Base-by-base conservation (phyloP, 2,329 filamentous ascomycete genomes). In the Cryphonectria radicalis region DNA sequence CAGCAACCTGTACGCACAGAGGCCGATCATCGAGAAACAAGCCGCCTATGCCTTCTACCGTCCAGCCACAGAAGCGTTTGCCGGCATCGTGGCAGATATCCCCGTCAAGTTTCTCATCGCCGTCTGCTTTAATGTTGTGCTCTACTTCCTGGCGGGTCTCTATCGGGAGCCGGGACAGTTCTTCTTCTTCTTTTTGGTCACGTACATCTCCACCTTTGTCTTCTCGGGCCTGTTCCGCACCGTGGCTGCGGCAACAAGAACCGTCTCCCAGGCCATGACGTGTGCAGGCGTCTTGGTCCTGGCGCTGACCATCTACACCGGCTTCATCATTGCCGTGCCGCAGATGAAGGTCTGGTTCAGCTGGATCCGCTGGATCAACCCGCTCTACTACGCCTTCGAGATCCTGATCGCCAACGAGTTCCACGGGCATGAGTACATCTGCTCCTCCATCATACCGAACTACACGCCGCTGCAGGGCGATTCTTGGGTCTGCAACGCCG, bases 171-270 rank as follows among this genome's bases (percentile, higher is more conserved):
- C 92, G 0, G 88, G 86, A 0, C 83, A 88, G 0, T 96, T 95
- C 83, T 96, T 96, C 81, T 85, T 93, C 73, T 96, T 91, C 82
- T 86, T 92, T 73, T 82, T 96, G 25, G 86, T 94, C 74, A 90
- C 88, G 0, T 93, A 92, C 78, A 80, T 89, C 22, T 85, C 87
- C 0, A 93, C 89, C 0, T 84, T 95, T 74, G 86, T 90, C 74
- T 94, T 95, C 91, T 91, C 88, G 53, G 92, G 91, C 80, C 84
- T 94, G 57, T 95, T 95, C 83, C 86, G 92, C 37, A 92, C 90
- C 0, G 89, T 95, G 76, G 92, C 89, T 0, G 89, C 92, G 0
- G 80, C 91, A 1, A 94, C 93, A 0, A 86, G 89, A 67, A 93
- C 92, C 0, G 82, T 90, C 0, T 86, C 88, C 0, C 87, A 89